phyloP scores from a whole-genome alignment of 371 early-diverging fungal species.

The Syncephalastrum contaminatum region DNA sequence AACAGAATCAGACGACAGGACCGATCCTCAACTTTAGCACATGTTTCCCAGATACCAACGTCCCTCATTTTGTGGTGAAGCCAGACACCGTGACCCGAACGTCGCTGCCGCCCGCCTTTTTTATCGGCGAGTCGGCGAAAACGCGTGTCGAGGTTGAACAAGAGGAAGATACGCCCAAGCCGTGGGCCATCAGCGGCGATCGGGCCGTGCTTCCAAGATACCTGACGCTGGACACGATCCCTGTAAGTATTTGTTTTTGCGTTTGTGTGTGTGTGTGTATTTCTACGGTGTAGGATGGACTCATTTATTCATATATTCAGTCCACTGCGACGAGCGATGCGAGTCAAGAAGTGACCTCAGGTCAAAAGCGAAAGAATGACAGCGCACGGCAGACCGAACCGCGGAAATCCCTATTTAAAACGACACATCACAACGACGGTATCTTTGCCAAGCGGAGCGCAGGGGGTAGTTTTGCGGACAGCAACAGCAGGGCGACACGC shows the following conservation, averaged over 20 bases:
- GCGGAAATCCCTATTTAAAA: conserved; percentile 3
- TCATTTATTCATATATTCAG: not conserved
- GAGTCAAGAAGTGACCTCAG: not conserved
- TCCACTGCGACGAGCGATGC: not conserved
- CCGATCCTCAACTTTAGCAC: conserved; percentile 15
- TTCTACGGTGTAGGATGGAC: not conserved
- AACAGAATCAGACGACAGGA: conserved; percentile 10
- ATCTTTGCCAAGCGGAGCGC: conserved; percentile 13
- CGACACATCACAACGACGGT: conserved; percentile 12
- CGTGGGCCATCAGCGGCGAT: conserved; percentile 9
- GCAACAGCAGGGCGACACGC: conserved; percentile 9
- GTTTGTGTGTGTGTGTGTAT: not conserved
- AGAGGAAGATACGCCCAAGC: not conserved
- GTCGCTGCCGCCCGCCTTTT: conserved; percentile 7
- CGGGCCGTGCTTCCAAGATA: conserved; percentile 21
- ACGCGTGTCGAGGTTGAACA: not conserved
- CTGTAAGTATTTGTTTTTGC: conserved; percentile 3
- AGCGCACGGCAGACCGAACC: conserved; percentile 1
- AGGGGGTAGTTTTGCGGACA: conserved; percentile 15
- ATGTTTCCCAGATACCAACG: conserved; percentile 24
- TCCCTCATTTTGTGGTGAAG: conserved; percentile 21
- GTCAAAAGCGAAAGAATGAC: conserved; percentile 3
- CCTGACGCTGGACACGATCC: conserved; percentile 12
- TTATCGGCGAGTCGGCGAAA: conserved; percentile 7
- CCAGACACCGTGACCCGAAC: conserved; percentile 14